Base-by-base conservation (phyloP, 345 rosid genomes). In the Punica granatum region DNA sequence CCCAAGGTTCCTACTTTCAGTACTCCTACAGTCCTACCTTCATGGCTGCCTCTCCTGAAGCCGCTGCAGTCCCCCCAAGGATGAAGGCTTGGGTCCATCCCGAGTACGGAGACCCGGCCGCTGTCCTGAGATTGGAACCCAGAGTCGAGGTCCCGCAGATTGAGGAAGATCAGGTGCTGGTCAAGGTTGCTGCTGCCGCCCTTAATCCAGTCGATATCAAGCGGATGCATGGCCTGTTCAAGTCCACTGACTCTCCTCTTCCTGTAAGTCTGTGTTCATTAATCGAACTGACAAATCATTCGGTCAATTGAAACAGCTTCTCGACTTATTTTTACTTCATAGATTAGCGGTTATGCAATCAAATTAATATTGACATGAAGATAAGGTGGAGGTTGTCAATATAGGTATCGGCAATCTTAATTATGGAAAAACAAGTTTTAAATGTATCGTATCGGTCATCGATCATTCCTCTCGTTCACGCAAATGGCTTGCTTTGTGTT, bases 191-290 rank as follows among this genome's bases (percentile, higher is more conserved):
- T 69, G 92, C 97, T 72, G 91, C 90, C 33, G 98, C 86, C 60
- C 92, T 92, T 65, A 90, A 92, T 68, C 97, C 92, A 58, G 96
- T 90, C 64, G 98, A 92, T 67, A 83, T 74, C 15, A 90, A 90
- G 70, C 69, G 97, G 68, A 82, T 88, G 59, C 86, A 79, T 73
- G 96, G 97, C 30, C 83, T 85, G 72, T 86, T 90, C 68, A 84
- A 88, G 79, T 85, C 89, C 73, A 79, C 92, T 2, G 91, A 90
- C 77, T 85, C 90, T 63, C 86, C 85, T 69, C 88, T 85, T 30
- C 92, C 91, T 75, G 92, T 92, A 81, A 69, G 37, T 31, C 68
- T 54, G 28, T 37, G n/a, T n/a, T n/a, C n/a, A n/a, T 18, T 44
- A 3, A 44, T 44, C 4, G 5, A 44, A 16, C 51, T 16, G 1